phyloP scores from a whole-genome alignment of 139 green algal genomes.

The Micractinium sp. region DNA sequence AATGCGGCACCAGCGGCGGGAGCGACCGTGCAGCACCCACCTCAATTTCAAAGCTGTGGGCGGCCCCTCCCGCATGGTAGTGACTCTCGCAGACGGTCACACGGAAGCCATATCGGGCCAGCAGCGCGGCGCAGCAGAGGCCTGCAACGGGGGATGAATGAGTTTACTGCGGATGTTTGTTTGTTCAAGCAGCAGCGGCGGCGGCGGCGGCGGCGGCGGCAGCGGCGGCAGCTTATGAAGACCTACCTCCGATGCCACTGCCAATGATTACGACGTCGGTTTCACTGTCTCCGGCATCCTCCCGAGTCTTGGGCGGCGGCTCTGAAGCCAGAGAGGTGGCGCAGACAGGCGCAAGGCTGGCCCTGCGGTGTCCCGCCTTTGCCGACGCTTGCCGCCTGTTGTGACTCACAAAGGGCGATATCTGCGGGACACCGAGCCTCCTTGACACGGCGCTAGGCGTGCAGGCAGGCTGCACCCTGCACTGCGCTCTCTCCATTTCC shows the following conservation, averaged over 20 bases:
- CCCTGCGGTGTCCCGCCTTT: not conserved
- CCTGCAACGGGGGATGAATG: slow-evolving; percentile 23
- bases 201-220: not conserved
- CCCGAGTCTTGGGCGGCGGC: not conserved
- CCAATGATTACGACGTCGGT: slow-evolving; percentile 83
- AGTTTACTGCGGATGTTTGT: not conserved
- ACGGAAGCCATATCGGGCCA: slow-evolving; percentile 83
- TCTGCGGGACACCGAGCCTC: too few species aligned
- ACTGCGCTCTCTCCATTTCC: too few species aligned
- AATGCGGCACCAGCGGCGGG: too few species aligned
- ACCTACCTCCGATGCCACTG: slow-evolving; percentile 18
- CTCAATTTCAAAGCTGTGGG: slow-evolving; percentile 73
- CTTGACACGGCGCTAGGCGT: too few species aligned
- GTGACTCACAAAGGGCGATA: too few species aligned
- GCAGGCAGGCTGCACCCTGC: too few species aligned
- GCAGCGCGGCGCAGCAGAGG: slow-evolving; percentile 80
- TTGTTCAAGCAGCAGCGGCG: not conserved
- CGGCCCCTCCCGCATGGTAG: slow-evolving; percentile 81
- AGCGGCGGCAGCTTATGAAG: not conserved
- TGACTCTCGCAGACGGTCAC: slow-evolving; percentile 82
- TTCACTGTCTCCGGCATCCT: slow-evolving; percentile 23
- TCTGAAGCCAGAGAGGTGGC: not conserved
- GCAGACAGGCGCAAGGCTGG: not conserved
- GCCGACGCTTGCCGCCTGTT: not conserved
- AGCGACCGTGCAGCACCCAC: too few species aligned